Evolutionary conservation across 371 early-diverging fungal species (phyloP).

Genomic region (Mucor velutinosus): DNA sequence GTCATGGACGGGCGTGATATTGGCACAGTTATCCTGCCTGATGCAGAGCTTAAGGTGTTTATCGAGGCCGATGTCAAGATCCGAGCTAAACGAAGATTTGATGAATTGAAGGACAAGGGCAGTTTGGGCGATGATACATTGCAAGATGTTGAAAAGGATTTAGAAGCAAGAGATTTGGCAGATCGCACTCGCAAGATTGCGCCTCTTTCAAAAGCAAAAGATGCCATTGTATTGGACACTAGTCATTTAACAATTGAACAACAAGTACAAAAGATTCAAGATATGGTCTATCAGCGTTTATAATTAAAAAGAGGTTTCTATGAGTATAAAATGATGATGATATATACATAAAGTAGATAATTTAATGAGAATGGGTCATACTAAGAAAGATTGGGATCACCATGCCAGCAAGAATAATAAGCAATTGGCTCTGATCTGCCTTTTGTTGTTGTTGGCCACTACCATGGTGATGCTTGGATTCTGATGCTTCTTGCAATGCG

Average conservation of each 20-base stretch:
- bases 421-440: constrained; percentile 1
- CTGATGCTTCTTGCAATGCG: constrained; percentile 37
- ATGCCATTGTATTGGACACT: constrained; percentile 87
- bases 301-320: background rate
- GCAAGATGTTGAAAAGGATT: constrained; percentile 58
- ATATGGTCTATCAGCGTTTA: constrained; percentile 37
- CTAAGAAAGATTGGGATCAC: constrained; percentile 20
- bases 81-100: constrained; percentile 79
- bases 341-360: background rate
- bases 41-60: constrained; percentile 91
- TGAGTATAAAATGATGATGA: background rate
- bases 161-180: constrained; percentile 73
- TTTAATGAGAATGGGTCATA: constrained; percentile 29
- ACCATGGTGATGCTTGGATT: background rate
- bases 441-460: background rate
- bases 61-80: constrained; percentile 75
- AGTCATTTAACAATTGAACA: constrained; percentile 73
- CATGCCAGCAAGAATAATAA: constrained; percentile 24
- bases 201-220: constrained; percentile 80
- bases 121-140: constrained; percentile 39
- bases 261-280: constrained; percentile 73
- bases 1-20: constrained; percentile 97
- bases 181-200: constrained; percentile 76
- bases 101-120: constrained; percentile 52
- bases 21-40: constrained; percentile 86